These are phyloP conservation scores for Dendrothele bispora DNA, from an alignment of 768 basidiomycete species.

Conservation along the genomic window DNA sequence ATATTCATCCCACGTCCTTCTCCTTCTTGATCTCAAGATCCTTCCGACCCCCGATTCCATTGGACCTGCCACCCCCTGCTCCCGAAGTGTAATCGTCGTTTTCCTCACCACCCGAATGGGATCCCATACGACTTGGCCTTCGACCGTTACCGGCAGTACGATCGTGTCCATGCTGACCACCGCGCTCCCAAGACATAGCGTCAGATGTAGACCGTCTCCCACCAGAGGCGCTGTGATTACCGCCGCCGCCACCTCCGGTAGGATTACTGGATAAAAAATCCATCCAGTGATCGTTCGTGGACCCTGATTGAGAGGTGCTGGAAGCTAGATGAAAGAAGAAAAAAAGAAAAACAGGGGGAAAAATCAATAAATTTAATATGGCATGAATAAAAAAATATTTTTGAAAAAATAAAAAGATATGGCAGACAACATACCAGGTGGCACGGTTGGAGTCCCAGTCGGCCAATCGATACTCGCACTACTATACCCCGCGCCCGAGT, in stretches of 20 bases:
- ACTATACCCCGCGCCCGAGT: not conserved
- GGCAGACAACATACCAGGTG: not conserved
- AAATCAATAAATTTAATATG: not conserved
- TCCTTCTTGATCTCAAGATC: slow-evolving; percentile 3
- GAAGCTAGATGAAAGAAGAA: slow-evolving; percentile 4
- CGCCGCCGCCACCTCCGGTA: not conserved
- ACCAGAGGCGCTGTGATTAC: slow-evolving; percentile 5
- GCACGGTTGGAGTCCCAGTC: not conserved
- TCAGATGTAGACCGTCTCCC: slow-evolving; percentile 11
- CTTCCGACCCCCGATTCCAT: not conserved
- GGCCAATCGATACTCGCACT: slow-evolving; percentile 5
- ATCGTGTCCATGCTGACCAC: slow-evolving; percentile 7
- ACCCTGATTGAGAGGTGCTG: slow-evolving; percentile 11
- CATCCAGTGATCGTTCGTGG: slow-evolving; percentile 23
- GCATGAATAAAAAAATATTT: not conserved
- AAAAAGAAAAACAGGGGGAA: slow-evolving; percentile 5
- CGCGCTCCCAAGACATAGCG: slow-evolving; percentile 32
- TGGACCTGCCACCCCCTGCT: slow-evolving; percentile 1
- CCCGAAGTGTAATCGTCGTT: slow-evolving; percentile 4
- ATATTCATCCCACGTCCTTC: slow-evolving; percentile 6
- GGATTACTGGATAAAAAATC: slow-evolving; percentile 27
- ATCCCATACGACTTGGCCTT: slow-evolving; percentile 4
- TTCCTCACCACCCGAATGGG: slow-evolving; percentile 5
- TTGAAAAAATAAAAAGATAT: not conserved
- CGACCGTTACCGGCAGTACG: not conserved